These are phyloP conservation scores for Daldinia caldariorum DNA, from an alignment of 495 filamentous ascomycete genomes.

Conservation along the genomic window DNA sequence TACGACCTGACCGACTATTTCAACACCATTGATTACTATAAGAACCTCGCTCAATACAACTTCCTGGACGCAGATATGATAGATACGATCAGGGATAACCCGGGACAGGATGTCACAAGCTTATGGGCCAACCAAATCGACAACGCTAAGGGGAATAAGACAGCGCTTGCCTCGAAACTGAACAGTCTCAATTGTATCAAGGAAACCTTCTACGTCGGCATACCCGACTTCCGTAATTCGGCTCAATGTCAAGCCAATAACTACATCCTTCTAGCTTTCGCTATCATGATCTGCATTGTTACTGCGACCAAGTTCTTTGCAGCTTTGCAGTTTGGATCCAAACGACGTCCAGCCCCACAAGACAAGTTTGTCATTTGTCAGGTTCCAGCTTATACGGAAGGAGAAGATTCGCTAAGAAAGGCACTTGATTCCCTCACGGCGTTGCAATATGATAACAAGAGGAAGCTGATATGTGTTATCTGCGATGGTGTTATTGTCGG, in stretches of 20 bases:
- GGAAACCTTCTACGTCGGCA: constrained; percentile 83
- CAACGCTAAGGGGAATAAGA: constrained; percentile 50
- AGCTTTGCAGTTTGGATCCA: constrained; percentile 92
- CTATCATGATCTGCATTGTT: constrained; percentile 79
- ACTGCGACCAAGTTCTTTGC: constrained; percentile 91
- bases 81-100: constrained; percentile 73
- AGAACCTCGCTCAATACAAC: constrained; percentile 58
- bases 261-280: constrained; percentile 88
- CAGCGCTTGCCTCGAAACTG: constrained; percentile 52
- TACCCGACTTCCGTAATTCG: constrained; percentile 81
- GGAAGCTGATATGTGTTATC: constrained; percentile 91
- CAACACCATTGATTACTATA: constrained; percentile 68
- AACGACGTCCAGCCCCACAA: constrained; percentile 86
- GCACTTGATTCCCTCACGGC: constrained; percentile 94
- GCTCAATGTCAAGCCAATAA: constrained; percentile 88
- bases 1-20: constrained; percentile 96
- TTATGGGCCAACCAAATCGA: constrained; percentile 63
- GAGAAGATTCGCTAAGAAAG: constrained; percentile 91
- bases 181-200: constrained; percentile 81
- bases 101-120: constrained; percentile 79
- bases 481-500: constrained; percentile 98
- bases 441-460: constrained; percentile 96
- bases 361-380: constrained; percentile 99
- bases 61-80: constrained; percentile 75
- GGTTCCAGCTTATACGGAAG: constrained; percentile 97